phyloP scores from a whole-genome alignment of 768 basidiomycete genomes.

The Termitomyces sp. region DNA sequence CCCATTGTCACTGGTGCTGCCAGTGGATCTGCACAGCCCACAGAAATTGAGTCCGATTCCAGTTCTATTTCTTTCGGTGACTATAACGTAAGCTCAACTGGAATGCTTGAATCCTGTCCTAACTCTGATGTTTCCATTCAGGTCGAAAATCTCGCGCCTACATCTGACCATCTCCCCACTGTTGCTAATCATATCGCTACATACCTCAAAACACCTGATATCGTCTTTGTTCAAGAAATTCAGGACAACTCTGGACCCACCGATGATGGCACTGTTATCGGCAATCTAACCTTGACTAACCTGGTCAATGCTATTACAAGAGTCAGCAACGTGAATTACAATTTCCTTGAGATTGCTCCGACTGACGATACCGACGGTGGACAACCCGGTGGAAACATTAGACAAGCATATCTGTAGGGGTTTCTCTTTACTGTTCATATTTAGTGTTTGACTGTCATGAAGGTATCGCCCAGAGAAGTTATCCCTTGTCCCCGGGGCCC shows the following conservation, averaged over 20 bases:
- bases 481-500: constrained; percentile 37
- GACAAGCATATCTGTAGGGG: constrained; percentile 49
- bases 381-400: constrained; percentile 57
- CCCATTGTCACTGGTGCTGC: constrained; percentile 39
- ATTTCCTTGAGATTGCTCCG: constrained; percentile 45
- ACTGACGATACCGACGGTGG: constrained; percentile 55
- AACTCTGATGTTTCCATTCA: constrained; percentile 13
- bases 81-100: constrained; percentile 42
- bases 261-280: constrained; percentile 48
- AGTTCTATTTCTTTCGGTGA: constrained; percentile 48
- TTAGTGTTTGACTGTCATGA: neutral
- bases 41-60: constrained; percentile 29
- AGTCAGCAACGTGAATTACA: constrained; percentile 38
- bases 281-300: constrained; percentile 46
- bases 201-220: constrained; percentile 45
- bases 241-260: constrained; percentile 52
- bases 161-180: constrained; percentile 38
- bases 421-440: neutral
- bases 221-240: constrained; percentile 61
- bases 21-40: constrained; percentile 27
- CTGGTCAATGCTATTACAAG: constrained; percentile 44
- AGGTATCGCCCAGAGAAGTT: constrained; percentile 48
- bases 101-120: neutral
- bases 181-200: constrained; percentile 49
- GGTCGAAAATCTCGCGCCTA: constrained; percentile 55